Evolutionary conservation across 2,329 filamentous ascomycete species (phyloP).

Genomic region (Dryadomyces quercus-mongolicae): DNA sequence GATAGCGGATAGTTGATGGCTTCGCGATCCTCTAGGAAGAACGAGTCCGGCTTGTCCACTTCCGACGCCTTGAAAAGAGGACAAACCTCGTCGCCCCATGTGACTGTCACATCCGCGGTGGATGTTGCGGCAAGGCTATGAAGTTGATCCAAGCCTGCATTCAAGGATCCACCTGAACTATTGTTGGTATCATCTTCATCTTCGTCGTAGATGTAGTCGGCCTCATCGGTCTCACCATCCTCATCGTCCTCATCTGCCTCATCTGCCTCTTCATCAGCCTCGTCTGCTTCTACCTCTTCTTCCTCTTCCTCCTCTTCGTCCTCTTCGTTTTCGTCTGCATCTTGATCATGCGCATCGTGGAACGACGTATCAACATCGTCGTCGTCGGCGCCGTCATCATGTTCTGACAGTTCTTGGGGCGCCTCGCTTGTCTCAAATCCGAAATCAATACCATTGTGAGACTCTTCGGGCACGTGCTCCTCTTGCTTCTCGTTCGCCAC

Average conservation of each 20-base stretch:
- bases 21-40: slow-evolving; percentile 32
- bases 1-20: slow-evolving; percentile 32
- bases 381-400: background rate
- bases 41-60: slow-evolving; percentile 25
- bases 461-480: background rate
- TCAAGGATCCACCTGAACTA: slow-evolving; percentile 2
- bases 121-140: slow-evolving; percentile 1
- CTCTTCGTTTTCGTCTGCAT: background rate
- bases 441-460: slow-evolving; percentile 7
- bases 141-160: slow-evolving; percentile 6
- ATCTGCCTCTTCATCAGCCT: background rate
- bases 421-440: slow-evolving; percentile 4
- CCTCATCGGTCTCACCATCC: slow-evolving; percentile 11
- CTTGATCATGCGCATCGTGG: background rate
- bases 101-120: slow-evolving; percentile 18
- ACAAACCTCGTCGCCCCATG: slow-evolving; percentile 20
- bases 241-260: slow-evolving; percentile 6
- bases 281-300: background rate
- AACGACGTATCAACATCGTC: background rate
- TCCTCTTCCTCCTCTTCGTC: background rate
- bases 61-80: slow-evolving; percentile 21
- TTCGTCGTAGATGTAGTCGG: background rate
- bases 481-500: background rate
- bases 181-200: slow-evolving; percentile 13
- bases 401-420: background rate